A percentile compares a stretch with the other conserved stretches of the same genome.
These are phyloP conservation scores for Metahyphopichia silvanorum DNA, from an alignment of 805 yeast species.

Conservation along the genomic window DNA sequence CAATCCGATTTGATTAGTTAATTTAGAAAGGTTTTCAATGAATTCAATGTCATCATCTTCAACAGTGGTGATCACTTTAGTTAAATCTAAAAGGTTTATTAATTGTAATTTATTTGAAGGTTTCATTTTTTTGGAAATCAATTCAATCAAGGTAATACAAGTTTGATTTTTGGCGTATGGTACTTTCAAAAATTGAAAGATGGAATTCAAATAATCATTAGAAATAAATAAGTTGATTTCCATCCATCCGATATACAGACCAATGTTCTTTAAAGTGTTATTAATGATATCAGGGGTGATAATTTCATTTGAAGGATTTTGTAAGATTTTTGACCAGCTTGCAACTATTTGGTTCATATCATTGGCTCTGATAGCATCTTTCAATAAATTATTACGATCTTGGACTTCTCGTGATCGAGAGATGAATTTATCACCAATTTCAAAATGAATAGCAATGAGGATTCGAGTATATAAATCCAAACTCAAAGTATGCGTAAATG, in stretches of 20 bases:
- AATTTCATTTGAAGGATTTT: slow-evolving; percentile 19
- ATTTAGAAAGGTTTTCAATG: slow-evolving; percentile 70
- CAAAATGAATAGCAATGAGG: slow-evolving; percentile 74
- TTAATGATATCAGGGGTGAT: slow-evolving; percentile 46
- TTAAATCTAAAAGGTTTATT: slow-evolving; percentile 63
- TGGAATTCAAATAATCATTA: slow-evolving; percentile 51
- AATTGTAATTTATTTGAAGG: slow-evolving; percentile 68
- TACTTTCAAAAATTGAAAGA: slow-evolving; percentile 56
- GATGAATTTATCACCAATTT: slow-evolving; percentile 90
- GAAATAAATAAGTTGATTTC: slow-evolving; percentile 73
- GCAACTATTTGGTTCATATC: slow-evolving; percentile 67
- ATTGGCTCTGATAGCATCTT: slow-evolving; percentile 75
- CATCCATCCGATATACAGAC: slow-evolving; percentile 91
- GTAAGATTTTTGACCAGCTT: slow-evolving; percentile 64
- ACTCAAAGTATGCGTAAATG: slow-evolving; percentile 29
- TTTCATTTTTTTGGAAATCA: slow-evolving; percentile 75
- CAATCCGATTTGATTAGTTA: slow-evolving; percentile 68
- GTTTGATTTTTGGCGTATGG: slow-evolving; percentile 55
- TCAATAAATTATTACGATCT: slow-evolving; percentile 66
- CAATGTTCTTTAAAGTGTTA: slow-evolving; percentile 62
- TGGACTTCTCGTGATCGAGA: slow-evolving; percentile 60
- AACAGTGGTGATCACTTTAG: slow-evolving; percentile 43
- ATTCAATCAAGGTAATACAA: slow-evolving; percentile 55
- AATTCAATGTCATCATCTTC: slow-evolving; percentile 55
- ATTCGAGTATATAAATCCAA: slow-evolving; percentile 75